A percentile compares a stretch with the other conserved stretches of the same genome.
phyloP scores from a whole-genome alignment of 2,329 filamentous ascomycete genomes.

The Phyllosticta ampelicida region DNA sequence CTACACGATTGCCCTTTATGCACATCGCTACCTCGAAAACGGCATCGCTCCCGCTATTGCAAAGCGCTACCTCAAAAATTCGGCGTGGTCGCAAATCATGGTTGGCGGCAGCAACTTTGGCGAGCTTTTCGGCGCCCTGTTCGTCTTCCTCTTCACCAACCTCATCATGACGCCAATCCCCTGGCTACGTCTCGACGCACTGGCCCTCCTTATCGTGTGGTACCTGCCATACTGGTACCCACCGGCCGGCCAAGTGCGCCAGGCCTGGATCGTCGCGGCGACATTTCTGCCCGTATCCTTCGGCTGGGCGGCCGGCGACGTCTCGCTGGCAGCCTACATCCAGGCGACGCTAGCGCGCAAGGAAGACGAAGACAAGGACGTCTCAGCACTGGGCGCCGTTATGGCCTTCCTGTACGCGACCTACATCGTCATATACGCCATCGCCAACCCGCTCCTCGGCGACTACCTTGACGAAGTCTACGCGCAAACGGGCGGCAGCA shows the following conservation, averaged over 20 bases:
- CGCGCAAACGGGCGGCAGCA: slow-evolving; percentile 18
- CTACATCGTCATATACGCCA: slow-evolving; percentile 39
- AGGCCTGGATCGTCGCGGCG: slow-evolving; percentile 38
- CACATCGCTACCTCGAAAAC: slow-evolving; percentile 42
- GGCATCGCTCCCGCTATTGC: slow-evolving; percentile 38
- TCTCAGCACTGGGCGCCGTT: slow-evolving; percentile 40
- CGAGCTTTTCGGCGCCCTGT: slow-evolving; percentile 38
- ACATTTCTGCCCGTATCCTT: slow-evolving; percentile 39
- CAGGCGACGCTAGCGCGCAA: slow-evolving; percentile 39
- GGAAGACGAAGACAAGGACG: slow-evolving; percentile 34
- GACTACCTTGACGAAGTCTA: slow-evolving; percentile 36
- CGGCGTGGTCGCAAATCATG: slow-evolving; percentile 41
- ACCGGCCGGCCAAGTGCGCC: slow-evolving; percentile 27
- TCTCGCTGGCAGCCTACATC: slow-evolving; percentile 41
- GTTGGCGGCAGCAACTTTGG: slow-evolving; percentile 42
- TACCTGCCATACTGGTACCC: slow-evolving; percentile 39
- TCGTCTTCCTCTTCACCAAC: slow-evolving; percentile 41
- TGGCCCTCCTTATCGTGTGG: slow-evolving; percentile 39
- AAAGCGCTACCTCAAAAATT: slow-evolving; percentile 37
- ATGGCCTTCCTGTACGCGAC: slow-evolving; percentile 43
- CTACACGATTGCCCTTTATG: slow-evolving; percentile 40
- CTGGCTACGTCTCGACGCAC: slow-evolving; percentile 39
- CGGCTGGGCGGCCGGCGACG: slow-evolving; percentile 43
- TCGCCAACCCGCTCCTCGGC: slow-evolving; percentile 35
- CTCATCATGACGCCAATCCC: slow-evolving; percentile 40